Evolutionary conservation across 2,329 filamentous ascomycete species (phyloP).

Genomic region (Ceratocystis albifundus): DNA sequence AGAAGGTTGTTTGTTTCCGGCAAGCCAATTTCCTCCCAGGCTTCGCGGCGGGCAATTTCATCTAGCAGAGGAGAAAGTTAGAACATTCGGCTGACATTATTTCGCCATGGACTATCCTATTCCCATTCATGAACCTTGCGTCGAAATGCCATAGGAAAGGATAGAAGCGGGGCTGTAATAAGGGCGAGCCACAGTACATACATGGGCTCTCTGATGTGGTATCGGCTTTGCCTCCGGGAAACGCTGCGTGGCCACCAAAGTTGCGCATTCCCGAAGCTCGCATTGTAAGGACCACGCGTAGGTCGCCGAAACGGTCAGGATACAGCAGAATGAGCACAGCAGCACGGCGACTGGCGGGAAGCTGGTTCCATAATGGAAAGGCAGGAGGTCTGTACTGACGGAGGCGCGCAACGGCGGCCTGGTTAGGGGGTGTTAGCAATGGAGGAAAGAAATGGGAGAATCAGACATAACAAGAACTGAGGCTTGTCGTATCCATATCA

Average conservation of each 20-base stretch:
- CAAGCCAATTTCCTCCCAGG: conserved; percentile 85
- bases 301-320: conserved; percentile 67
- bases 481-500: not conserved
- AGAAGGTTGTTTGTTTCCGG: conserved; percentile 58
- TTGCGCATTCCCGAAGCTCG: conserved; percentile 50
- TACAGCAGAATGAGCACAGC: conserved; percentile 83
- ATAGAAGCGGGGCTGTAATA: not conserved
- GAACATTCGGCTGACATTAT: not conserved
- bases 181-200: conserved; percentile 29
- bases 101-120: not conserved
- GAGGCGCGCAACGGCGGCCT: conserved; percentile 50
- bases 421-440: not conserved
- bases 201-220: conserved; percentile 47
- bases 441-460: not conserved
- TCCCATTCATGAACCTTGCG: too few species aligned
- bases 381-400: conserved; percentile 49
- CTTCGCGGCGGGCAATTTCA: conserved; percentile 78
- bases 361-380: conserved; percentile 50
- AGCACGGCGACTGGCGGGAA: conserved; percentile 57
- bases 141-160: not conserved
- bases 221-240: conserved; percentile 68
- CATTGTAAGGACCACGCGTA: conserved; percentile 61
- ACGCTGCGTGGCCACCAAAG: conserved; percentile 75
- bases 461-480: not conserved
- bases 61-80: conserved; percentile 39